Evolutionary conservation across 148 eudicot species (phyloP).

Genomic region (Oxyria digyna): DNA sequence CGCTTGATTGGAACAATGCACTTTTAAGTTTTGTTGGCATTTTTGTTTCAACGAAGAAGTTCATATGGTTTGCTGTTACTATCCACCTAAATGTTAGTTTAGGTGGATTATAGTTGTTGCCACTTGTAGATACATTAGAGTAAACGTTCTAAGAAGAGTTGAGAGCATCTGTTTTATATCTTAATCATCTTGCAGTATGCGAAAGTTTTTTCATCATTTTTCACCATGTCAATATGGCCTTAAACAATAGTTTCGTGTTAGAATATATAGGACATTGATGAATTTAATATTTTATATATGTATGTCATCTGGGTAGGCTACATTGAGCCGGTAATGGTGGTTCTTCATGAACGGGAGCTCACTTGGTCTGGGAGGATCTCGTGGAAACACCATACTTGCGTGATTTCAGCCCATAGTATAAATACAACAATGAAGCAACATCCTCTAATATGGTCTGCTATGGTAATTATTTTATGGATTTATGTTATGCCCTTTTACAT

Average conservation of each 20-base stretch:
- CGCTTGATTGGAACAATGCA: not conserved
- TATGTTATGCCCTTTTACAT: not conserved
- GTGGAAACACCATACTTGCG: slow-evolving; percentile 91
- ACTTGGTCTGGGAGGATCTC: slow-evolving; percentile 95
- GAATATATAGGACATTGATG: not conserved
- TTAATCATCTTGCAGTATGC: not conserved
- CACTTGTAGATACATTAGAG: not conserved
- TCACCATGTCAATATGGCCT: not conserved
- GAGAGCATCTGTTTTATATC: no score
- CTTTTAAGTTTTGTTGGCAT: not conserved
- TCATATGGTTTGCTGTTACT: not conserved
- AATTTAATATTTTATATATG: not conserved
- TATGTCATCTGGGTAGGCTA: slow-evolving; percentile 41
- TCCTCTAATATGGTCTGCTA: slow-evolving; percentile 95
- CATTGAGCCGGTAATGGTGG: slow-evolving; percentile 89
- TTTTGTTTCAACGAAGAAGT: not conserved
- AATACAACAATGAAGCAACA: slow-evolving; percentile 88
- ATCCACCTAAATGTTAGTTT: not conserved
- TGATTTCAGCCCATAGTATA: slow-evolving; percentile 84
- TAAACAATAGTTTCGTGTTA: not conserved
- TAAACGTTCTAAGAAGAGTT: not conserved
- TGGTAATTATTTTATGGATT: slow-evolving; percentile 21
- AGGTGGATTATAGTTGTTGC: no score
- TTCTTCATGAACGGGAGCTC: slow-evolving; percentile 86
- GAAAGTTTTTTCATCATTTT: not conserved